Evolutionary conservation across 73 alveolate species (phyloP).

Genomic region (Uronychia setigera): DNA sequence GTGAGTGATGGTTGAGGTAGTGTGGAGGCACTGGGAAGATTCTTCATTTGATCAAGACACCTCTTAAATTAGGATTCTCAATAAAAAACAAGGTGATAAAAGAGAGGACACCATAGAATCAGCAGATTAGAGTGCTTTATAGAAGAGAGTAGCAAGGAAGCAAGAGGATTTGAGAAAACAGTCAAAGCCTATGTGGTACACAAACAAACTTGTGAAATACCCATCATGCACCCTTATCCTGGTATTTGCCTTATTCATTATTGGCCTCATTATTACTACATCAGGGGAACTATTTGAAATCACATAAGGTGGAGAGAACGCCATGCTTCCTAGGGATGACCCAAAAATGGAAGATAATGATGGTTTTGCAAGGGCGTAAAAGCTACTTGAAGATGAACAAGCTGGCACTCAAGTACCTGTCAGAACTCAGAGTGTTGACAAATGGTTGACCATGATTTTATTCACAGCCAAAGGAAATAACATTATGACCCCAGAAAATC

Average conservation of each 20-base stretch:
- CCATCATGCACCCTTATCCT: neutral
- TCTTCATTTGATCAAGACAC: no score
- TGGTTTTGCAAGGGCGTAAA: neutral
- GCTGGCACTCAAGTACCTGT: neutral
- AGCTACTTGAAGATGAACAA: neutral
- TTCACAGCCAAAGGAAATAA: neutral
- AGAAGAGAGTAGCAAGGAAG: no score
- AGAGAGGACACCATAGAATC: no score
- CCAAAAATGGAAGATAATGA: neutral
- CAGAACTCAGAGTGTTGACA: neutral
- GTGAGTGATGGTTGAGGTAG: no score
- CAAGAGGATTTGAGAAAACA: no score
- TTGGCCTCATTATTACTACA: neutral
- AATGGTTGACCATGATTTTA: neutral
- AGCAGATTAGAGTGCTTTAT: no score
- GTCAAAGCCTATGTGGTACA: slow-evolving; percentile 3
- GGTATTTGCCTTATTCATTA: neutral
- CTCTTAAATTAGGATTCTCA: no score
- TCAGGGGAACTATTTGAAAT: neutral
- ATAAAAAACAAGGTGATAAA: no score
- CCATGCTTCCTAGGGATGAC: neutral
- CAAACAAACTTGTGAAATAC: neutral
- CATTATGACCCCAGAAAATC: neutral
- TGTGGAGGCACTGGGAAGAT: no score
- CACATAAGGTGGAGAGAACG: neutral